A percentile compares a stretch with the other conserved stretches of the same genome.
Evolutionary conservation across 495 filamentous ascomycete genomes (phyloP).

Genomic region (Pseudevernia furfuracea): DNA sequence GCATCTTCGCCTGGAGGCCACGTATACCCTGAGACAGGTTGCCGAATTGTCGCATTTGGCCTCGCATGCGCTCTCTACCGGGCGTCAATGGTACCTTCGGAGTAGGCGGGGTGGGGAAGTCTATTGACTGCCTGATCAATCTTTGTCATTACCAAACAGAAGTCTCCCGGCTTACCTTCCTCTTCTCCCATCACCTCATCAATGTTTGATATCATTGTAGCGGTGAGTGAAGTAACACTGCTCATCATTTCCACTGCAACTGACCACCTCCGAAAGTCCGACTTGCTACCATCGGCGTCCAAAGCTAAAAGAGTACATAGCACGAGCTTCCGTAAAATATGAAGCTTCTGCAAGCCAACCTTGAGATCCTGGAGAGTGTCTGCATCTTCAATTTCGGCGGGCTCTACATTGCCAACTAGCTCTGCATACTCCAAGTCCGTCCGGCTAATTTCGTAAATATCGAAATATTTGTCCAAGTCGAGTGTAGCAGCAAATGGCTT

Average conservation of each 20-base stretch:
- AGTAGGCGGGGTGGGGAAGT: slow-evolving; percentile 50
- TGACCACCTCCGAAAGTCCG: slow-evolving; percentile 74
- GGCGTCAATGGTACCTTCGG: slow-evolving; percentile 65
- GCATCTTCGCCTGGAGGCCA: slow-evolving; percentile 89
- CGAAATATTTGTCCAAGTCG: slow-evolving; percentile 81
- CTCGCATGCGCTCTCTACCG: slow-evolving; percentile 68
- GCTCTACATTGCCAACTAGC: slow-evolving; percentile 39
- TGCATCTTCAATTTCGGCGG: slow-evolving; percentile 59
- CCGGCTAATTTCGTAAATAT: slow-evolving; percentile 82
- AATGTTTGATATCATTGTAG: slow-evolving; percentile 48
- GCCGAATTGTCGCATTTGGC: slow-evolving; percentile 77
- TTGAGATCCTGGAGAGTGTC: slow-evolving; percentile 77
- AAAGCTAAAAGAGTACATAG: slow-evolving; percentile 81
- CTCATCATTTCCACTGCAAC: slow-evolving; percentile 69
- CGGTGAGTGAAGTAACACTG: slow-evolving; percentile 50
- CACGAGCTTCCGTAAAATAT: slow-evolving; percentile 71
- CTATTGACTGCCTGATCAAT: slow-evolving; percentile 30
- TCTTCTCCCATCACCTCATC: slow-evolving; percentile 69
- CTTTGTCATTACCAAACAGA: slow-evolving; percentile 20
- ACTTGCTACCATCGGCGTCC: slow-evolving; percentile 73
- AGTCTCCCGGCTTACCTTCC: slow-evolving; percentile 54
- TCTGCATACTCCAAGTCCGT: slow-evolving; percentile 65
- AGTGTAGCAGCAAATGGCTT: slow-evolving; percentile 65
- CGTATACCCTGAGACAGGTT: slow-evolving; percentile 85
- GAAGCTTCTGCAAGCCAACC: slow-evolving; percentile 67